Evolutionary conservation across 1,139 yeast genomes (phyloP).

Genomic region (Lodderomyces metapsilosis): DNA sequence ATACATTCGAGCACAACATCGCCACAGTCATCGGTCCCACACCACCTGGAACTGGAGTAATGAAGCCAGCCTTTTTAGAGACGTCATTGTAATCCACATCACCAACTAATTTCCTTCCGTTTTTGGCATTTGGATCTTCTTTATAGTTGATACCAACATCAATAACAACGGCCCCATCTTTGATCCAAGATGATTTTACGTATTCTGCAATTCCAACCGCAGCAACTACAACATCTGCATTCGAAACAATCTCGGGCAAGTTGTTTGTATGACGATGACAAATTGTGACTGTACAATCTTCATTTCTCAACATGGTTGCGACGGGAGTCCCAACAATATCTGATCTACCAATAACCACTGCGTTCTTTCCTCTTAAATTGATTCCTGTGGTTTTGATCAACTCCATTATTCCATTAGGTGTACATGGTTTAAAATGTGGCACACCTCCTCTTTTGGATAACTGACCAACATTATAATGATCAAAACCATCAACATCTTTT

Average conservation of each 20-base stretch:
- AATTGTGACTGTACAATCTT: constrained; percentile 74
- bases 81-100: constrained; percentile 70
- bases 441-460: constrained; percentile 70
- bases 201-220: constrained; percentile 75
- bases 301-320: constrained; percentile 66
- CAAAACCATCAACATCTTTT: constrained; percentile 82
- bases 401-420: constrained; percentile 75
- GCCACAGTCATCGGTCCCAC: constrained; percentile 92
- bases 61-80: constrained; percentile 52
- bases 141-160: constrained; percentile 82
- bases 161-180: constrained; percentile 64
- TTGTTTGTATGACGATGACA: constrained; percentile 62
- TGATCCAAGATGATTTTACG: constrained; percentile 71
- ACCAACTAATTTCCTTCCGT: constrained; percentile 70
- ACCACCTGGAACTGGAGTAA: constrained; percentile 88
- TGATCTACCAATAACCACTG: constrained; percentile 78
- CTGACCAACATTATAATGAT: constrained; percentile 73
- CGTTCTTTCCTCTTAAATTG: constrained; percentile 61
- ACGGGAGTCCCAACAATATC: constrained; percentile 85
- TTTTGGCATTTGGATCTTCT: constrained; percentile 59
- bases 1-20: constrained; percentile 70
- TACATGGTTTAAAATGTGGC: constrained; percentile 73
- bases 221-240: constrained; percentile 72
- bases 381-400: constrained; percentile 63
- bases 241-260: constrained; percentile 49